Base-by-base conservation (phyloP, 2,329 filamentous ascomycete species). In the Myriangium duriaei region DNA sequence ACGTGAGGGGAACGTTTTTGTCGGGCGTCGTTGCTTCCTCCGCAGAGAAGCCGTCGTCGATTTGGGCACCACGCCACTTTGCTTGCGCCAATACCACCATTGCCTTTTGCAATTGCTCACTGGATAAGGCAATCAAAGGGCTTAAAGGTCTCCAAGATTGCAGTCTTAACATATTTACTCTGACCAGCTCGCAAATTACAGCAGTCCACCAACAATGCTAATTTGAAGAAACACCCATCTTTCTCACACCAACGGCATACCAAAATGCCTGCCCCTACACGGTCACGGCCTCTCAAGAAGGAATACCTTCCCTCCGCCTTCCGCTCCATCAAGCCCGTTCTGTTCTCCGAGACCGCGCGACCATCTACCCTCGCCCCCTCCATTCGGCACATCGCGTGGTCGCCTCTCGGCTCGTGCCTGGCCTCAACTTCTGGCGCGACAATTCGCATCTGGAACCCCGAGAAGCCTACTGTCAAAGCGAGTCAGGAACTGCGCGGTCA, bases 391-490 rank as follows among this genome's bases (percentile, higher is more conserved):
- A 42, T 96, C 47, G 79, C 82, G 28, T 96, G 88, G 88, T 94
- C 88, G 47, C 83, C 87, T 0, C 67, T 83, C 0, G 86, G 88
- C 21, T 81, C 75, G 6, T 67, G 91, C 42, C 76, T 96, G 43
- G 88, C 88, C 1, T 92, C 87, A 0, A 86, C 85, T 3, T 72
- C 79, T 4, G 64, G 69, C 15, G 78, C 84, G 51, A 74, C 72
- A 48, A 60, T 88, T 38, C 75, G 82, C 50, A 78, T 87, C 33
- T 88, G 82, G 82, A 87, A 87, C 48, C 79, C 81, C 1, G 82
- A 88, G 48, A 77, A 79, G 51, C 71, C 76, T 2, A 75, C 80
- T 47, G 73, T 81, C 26, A 79, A 78, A 47, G 76, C 79, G 54
- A 81, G 79, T 7, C 87, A 81, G 0, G 81, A 86, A 52, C 69